Evolutionary conservation across 1,284 basidiomycete genomes (phyloP), one percentile per base, ranked within the genome.

Genomic region (Meripilus lineatus): DNA sequence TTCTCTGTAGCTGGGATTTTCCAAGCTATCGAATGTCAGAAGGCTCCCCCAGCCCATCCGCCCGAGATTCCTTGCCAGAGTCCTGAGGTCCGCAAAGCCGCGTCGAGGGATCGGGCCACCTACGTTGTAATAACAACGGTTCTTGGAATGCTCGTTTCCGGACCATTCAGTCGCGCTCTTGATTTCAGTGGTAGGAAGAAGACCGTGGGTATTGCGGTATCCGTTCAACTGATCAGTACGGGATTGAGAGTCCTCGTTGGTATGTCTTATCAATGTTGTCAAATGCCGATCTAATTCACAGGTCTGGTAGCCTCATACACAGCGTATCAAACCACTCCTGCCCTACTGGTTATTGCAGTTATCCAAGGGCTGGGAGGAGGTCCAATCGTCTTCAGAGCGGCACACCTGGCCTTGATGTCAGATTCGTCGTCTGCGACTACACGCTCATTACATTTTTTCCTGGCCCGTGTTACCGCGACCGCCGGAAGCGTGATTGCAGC

Each of bases 21-120:
- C 6, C 47, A 39, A 14, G 39, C 28, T 13, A n/a, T 45, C 5
- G 38, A 39, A 54, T 30, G 47, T 44, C 20, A 40, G 25, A 17
- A 18, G 22, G 37, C 42, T 28, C 11, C 23, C 43, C 20, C 42
- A 44, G 14, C 11, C 10, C 20, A 17, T 24, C 32, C 28, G 22
- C 33, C 40, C 5, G 28, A 42, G 21, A n/a, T 38, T 6, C 48
- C 39, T 49, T 49, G 47, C 30, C 21, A 28, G 17, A 11, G 17
- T 18, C 39, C 34, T 18, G 34, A 18, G 14, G 47, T 49, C 5
- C 33, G 38, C 22, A 30, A 42, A 25, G 47, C 47, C 15, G 33
- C 38, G 18, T 38, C 47, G 7, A 26, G 33, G 11, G 44, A 44
- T 42, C 25, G 41, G 14, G 47, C 43, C 11, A 21, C 38, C 13